phyloP scores from a whole-genome alignment of 176 grass and related monocot species.

The Oryza rufipogon region DNA sequence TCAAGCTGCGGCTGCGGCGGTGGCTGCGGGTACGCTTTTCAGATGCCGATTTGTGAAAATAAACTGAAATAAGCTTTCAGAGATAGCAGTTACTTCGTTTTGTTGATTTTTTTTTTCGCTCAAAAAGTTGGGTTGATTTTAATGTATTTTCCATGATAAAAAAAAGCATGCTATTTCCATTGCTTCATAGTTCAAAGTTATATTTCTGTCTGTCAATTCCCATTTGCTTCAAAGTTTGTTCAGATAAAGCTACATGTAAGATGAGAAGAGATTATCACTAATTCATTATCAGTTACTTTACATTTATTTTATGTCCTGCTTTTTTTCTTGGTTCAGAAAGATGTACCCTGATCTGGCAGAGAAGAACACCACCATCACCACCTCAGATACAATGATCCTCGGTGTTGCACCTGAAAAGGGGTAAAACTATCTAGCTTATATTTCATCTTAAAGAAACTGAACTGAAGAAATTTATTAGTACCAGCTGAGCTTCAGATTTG shows the following conservation, averaged over 20 bases:
- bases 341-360: slow-evolving; percentile 43
- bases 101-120: background rate
- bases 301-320: background rate
- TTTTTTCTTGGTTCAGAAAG: slow-evolving; percentile 35
- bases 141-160: background rate
- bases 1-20: slow-evolving; percentile 39
- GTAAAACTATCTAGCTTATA: background rate
- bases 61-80: background rate
- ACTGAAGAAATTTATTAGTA: background rate
- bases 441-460: background rate
- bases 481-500: background rate
- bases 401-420: slow-evolving; percentile 42
- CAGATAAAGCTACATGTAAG: background rate
- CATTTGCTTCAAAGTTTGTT: background rate
- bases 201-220: too few relatives aligned
- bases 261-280: background rate
- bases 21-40: slow-evolving; percentile 5
- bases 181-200: background rate
- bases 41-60: background rate
- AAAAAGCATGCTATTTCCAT: background rate
- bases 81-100: background rate
- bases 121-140: background rate
- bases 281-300: background rate
- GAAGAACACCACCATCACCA: slow-evolving; percentile 14
- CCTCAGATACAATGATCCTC: slow-evolving; percentile 18